Evolutionary conservation across 2,329 filamentous ascomycete species (phyloP).

Genomic region (Fusarium tricinctum): DNA sequence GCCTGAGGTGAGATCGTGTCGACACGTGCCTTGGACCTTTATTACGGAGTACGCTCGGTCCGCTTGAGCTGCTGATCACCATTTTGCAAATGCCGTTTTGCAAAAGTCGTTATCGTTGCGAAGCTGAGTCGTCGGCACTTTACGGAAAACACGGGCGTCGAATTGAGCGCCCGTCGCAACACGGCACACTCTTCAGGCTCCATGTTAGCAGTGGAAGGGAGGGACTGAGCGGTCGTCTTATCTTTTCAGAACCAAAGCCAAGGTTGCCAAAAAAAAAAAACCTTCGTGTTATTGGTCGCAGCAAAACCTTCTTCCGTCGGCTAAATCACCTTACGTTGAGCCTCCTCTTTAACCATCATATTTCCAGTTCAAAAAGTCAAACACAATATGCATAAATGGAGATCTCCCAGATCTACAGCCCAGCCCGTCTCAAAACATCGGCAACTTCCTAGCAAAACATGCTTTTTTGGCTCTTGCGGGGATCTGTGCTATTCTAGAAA

Average conservation of each 20-base stretch:
- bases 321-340: slow-evolving; percentile 14
- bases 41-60: not conserved
- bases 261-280: not conserved
- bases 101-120: slow-evolving; percentile 6
- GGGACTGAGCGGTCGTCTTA: slow-evolving; percentile 17
- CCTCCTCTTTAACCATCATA: slow-evolving; percentile 15
- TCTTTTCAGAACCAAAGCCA: not conserved
- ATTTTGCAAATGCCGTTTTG: slow-evolving; percentile 3
- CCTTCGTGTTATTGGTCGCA: not conserved
- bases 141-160: not conserved
- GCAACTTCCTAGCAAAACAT: not conserved
- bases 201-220: slow-evolving; percentile 1
- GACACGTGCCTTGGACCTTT: slow-evolving; percentile 11
- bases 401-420: slow-evolving; percentile 39
- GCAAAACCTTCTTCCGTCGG: not conserved
- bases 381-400: slow-evolving; percentile 17
- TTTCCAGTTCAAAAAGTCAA: not conserved
- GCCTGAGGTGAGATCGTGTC: not conserved
- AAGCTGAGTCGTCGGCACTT: not conserved
- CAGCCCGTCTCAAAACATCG: slow-evolving; percentile 7
- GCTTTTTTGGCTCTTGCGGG: slow-evolving; percentile 2
- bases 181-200: slow-evolving; percentile 1
- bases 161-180: slow-evolving; percentile 10
- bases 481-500: slow-evolving; percentile 10
- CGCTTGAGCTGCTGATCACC: slow-evolving; percentile 22